Evolutionary conservation across 257 asterid genomes (phyloP).

Genomic region (Knoxia roxburghii): DNA sequence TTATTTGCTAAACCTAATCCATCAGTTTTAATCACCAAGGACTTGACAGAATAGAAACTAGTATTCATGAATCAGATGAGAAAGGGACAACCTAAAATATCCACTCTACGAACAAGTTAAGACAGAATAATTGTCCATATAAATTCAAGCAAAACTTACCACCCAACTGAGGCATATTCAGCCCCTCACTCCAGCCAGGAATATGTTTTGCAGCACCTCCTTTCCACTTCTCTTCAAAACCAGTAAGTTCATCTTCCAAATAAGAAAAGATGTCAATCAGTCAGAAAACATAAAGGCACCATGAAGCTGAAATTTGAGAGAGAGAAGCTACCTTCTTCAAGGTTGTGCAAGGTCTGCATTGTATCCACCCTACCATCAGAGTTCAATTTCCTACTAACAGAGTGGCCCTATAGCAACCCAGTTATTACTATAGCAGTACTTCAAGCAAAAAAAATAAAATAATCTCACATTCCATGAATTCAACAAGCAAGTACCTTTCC

Average conservation of each 20-base stretch:
- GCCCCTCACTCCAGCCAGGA: constrained; percentile 46
- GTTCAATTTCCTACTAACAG: constrained; percentile 64
- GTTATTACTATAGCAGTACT: constrained; percentile 13
- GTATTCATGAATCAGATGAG: not conserved
- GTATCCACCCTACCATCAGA: constrained; percentile 84
- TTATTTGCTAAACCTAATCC: not conserved
- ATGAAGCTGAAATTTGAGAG: not conserved
- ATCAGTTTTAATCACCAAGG: not conserved
- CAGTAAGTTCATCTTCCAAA: constrained; percentile 55
- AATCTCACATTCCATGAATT: not conserved
- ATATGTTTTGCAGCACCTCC: constrained; percentile 60
- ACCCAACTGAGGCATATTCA: constrained; percentile 26
- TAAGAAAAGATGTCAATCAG: not conserved
- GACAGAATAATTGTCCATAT: not conserved
- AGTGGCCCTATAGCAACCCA: constrained; percentile 65
- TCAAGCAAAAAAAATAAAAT: constrained; percentile 15
- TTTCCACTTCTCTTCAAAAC: constrained; percentile 75
- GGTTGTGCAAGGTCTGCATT: constrained; percentile 79
- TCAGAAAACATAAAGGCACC: not conserved
- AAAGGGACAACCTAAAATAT: not conserved
- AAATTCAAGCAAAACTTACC: constrained; percentile 29
- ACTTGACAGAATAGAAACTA: not conserved
- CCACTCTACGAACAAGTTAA: not conserved
- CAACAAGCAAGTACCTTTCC: constrained; percentile 49
- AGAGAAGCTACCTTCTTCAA: constrained; percentile 53